Evolutionary conservation across 83 land plant genomes (phyloP), one percentile per base, ranked within the genome.

Genomic region (Picea abies): DNA sequence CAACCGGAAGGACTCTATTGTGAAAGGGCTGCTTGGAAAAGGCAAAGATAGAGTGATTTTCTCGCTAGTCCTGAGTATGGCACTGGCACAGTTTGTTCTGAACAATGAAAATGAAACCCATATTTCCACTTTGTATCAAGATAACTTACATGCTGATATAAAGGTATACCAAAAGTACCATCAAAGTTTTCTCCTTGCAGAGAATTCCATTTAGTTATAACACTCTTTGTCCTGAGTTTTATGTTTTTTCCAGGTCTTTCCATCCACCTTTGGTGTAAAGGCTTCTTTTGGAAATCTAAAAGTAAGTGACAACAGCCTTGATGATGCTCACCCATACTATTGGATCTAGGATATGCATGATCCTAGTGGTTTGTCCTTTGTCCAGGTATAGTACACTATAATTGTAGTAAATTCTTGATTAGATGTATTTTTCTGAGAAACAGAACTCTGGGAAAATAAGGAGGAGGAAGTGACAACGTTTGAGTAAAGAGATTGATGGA

Each of bases 291-390:
- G 99, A 73, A 97, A 97, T 84, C 89, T 97, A 49, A 91, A 88
- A 63, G 88, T 97, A 16, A 92, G 94, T 86, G 99, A 97, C 87
- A 92, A 93, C 68, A 93, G 95, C 80, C 90, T 96, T 72, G 82
- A 86, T 39, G 41, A 80, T 60, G 82, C 82, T 61, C 97, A 97
- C 87, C 87, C 90, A 35, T 97, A 97, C 84, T 88, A 83, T 83
- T 96, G 91, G 93, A 85, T 90, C 8, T 96, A 97, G 84, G 97
- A 97, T 82, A 97, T 96, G 95, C 88, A 98, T 69, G 89, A 96
- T 88, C 96, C 98, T 29, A 1, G 32, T 29, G 32, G 32, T 29
- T 29, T 1, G 32, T 29, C 32, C 32, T 29, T 29, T 29, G 92
- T 97, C 78, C 94, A 96, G 97, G 99, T 96, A 83, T 26, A 17